Conservation (phyloP, 2,329 filamentous ascomycete genomes). For the Cercospora sp. region DNA sequence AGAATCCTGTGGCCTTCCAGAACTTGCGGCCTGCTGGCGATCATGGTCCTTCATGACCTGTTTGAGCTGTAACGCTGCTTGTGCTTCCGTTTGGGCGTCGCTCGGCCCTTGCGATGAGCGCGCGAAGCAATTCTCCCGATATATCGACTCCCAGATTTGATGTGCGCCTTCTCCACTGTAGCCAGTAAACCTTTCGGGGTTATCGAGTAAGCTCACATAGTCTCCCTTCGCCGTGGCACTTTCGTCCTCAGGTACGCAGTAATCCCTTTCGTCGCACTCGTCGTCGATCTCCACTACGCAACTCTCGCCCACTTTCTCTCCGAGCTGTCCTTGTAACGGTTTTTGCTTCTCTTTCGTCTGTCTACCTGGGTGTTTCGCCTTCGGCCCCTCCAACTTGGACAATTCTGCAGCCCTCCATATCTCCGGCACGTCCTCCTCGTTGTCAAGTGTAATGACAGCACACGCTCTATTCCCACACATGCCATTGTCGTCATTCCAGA, state of each 20-base stretch:
- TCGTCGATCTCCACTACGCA: constrained; percentile 98
- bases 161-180: constrained; percentile 81
- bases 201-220: constrained; percentile 91
- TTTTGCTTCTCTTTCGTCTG: constrained; percentile 69
- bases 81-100: constrained; percentile 42
- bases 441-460: constrained; percentile 90
- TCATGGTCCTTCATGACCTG: constrained; percentile 55
- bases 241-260: constrained; percentile 95
- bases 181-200: constrained; percentile 93
- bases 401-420: constrained; percentile 92
- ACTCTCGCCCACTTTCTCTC: constrained; percentile 86
- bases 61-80: constrained; percentile 62
- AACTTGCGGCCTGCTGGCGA: constrained; percentile 46
- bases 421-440: constrained; percentile 87
- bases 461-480: constrained; percentile 98
- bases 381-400: constrained; percentile 86
- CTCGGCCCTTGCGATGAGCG: constrained; percentile 36
- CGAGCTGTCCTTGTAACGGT: constrained; percentile 79
- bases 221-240: constrained; percentile 83
- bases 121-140: constrained; percentile 93
- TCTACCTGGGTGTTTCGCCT: constrained; percentile 81
- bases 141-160: constrained; percentile 96
- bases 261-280: constrained; percentile 94
- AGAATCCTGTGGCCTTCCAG: constrained; percentile 59
- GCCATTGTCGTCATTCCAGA: constrained; percentile 90